Conservation (phyloP, 176 grass and related monocot species). For the Sorghum bicolor region Sorghum_bicolor_NCBIv3 NC_012875.2:3918501-3919000, state of each 20-base stretch:
- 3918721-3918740: slow-evolving; percentile 94
- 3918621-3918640: background rate
- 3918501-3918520: background rate
- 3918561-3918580: background rate
- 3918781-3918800: slow-evolving; percentile 24
- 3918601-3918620: background rate
- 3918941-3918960: slow-evolving; percentile 78
- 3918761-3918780: slow-evolving; percentile 31
- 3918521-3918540: background rate
- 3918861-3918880: slow-evolving; percentile 50
- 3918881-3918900: slow-evolving; percentile 79
- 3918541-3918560: background rate
- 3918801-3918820: slow-evolving; percentile 30
- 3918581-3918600: background rate
- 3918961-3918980: slow-evolving; percentile 95
- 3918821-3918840: slow-evolving; percentile 55
- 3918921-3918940: slow-evolving; percentile 72
- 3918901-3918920: slow-evolving; percentile 92
- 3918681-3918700: slow-evolving; percentile 50
- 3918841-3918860: slow-evolving; percentile 48
- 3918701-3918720: slow-evolving; percentile 68
- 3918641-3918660: slow-evolving; percentile 85
- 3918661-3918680: slow-evolving; percentile 85
- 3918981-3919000: slow-evolving; percentile 35
- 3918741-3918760: slow-evolving; percentile 86